Evolutionary conservation across 495 filamentous ascomycete species (phyloP).

Genomic region (Friedmanniomyces endolithicus): DNA sequence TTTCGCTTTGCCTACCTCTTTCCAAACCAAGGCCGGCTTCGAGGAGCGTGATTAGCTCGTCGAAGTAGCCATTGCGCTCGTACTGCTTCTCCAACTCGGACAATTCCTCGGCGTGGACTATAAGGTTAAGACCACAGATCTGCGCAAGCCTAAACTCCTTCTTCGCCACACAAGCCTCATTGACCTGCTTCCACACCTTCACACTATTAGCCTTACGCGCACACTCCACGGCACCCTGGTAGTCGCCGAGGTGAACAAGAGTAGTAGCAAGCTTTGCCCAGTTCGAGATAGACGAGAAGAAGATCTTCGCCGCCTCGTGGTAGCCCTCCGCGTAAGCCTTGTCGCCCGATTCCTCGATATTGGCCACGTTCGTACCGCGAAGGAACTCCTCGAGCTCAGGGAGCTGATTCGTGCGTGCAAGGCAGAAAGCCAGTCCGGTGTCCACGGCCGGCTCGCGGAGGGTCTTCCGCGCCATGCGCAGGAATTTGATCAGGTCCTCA

Average conservation of each 20-base stretch:
- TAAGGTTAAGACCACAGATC: slow-evolving; percentile 97
- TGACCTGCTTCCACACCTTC: slow-evolving; percentile 99
- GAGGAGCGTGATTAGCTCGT: slow-evolving; percentile 87
- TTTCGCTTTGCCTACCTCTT: slow-evolving; percentile 32
- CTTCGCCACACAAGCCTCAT: slow-evolving; percentile 91
- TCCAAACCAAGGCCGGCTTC: slow-evolving; percentile 94
- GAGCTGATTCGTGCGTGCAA: slow-evolving; percentile 80
- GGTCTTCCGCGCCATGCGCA: slow-evolving; percentile 94
- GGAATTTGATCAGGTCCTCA: slow-evolving; percentile 92
- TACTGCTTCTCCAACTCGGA: slow-evolving; percentile 91
- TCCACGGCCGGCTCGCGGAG: slow-evolving; percentile 89
- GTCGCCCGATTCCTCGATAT: slow-evolving; percentile 91
- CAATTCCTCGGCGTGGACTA: slow-evolving; percentile 95
- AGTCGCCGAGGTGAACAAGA: slow-evolving; percentile 87
- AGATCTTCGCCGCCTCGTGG: slow-evolving; percentile 96
- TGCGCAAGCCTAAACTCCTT: slow-evolving; percentile 98
- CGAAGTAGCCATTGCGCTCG: slow-evolving; percentile 94
- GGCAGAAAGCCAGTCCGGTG: slow-evolving; percentile 85
- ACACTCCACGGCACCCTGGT: slow-evolving; percentile 96
- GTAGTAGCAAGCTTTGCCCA: slow-evolving; percentile 99
- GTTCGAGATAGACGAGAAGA: slow-evolving; percentile 96
- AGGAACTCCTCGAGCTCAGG: slow-evolving; percentile 94
- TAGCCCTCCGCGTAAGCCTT: slow-evolving; percentile 92
- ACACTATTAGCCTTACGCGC: slow-evolving; percentile 98
- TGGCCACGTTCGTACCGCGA: slow-evolving; percentile 83